Evolutionary conservation across 257 asterid genomes (phyloP).

Genomic region (Solanum etuberosum): DNA sequence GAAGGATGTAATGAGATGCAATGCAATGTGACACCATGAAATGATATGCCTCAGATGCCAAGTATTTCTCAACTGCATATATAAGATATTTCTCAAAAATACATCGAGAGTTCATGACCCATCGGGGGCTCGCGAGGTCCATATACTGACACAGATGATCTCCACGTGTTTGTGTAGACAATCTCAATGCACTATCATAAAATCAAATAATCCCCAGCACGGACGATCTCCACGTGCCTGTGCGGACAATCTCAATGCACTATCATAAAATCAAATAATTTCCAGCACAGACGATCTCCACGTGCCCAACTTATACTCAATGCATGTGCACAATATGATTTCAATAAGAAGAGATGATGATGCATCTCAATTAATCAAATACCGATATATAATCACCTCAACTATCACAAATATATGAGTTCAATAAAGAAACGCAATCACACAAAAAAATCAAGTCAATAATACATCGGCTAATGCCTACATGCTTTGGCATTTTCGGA

Average conservation of each 20-base stretch:
- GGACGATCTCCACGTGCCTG: neutral
- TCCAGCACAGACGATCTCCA: neutral
- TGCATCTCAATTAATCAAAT: too few relatives aligned
- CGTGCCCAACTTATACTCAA: neutral
- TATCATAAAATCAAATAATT: too few relatives aligned
- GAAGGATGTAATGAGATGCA: neutral
- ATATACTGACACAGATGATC: neutral
- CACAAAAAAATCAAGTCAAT: neutral
- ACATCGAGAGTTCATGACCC: neutral
- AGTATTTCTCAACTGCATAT: neutral
- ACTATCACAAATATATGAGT: too few relatives aligned
- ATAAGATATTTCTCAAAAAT: neutral
- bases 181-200: neutral
- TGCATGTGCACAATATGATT: neutral
- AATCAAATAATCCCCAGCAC: neutral
- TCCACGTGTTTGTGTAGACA: too few relatives aligned
- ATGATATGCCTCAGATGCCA: neutral
- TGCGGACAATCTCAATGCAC: neutral
- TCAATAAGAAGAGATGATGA: neutral
- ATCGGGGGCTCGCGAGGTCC: neutral
- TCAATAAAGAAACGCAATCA: neutral
- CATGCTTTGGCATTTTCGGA: neutral
- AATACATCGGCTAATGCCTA: neutral
- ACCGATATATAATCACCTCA: neutral
- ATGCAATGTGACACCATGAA: neutral